phyloP scores from a whole-genome alignment of 331 rosid genomes.

The Quercus tomentella region DNA sequence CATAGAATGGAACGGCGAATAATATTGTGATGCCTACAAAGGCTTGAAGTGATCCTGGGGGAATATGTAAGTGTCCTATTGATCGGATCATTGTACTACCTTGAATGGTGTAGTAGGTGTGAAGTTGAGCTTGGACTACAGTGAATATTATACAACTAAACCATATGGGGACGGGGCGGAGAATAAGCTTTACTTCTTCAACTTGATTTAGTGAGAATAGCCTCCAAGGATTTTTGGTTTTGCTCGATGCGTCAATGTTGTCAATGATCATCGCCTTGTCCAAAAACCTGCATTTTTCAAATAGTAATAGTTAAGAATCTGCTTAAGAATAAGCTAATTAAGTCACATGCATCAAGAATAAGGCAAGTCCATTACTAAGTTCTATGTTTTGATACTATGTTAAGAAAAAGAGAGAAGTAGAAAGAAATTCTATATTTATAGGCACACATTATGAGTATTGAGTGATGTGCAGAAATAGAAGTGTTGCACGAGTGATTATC shows the following conservation, averaged over 20 bases:
- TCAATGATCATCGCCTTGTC: conserved; percentile 32
- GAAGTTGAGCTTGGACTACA: conserved; percentile 9
- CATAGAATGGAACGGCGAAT: conserved; percentile 31
- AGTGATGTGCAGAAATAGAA: too few relatives aligned
- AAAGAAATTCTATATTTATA: neutral
- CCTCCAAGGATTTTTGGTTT: conserved; percentile 33
- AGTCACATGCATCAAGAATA: too few relatives aligned
- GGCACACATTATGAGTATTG: too few relatives aligned
- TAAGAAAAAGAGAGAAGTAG: neutral
- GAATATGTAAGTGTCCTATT: conserved; percentile 30
- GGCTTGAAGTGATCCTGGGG: conserved; percentile 46
- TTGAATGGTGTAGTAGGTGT: conserved; percentile 27
- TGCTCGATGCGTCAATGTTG: conserved; percentile 13
- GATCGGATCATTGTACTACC: conserved; percentile 24
- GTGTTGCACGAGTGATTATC: too few relatives aligned
- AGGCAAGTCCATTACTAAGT: too few relatives aligned
- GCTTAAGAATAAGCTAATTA: too few relatives aligned
- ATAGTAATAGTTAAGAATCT: neutral
- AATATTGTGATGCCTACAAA: conserved; percentile 33
- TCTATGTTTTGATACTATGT: neutral
- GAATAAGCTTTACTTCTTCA: conserved; percentile 29
- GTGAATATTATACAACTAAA: conserved; percentile 15
- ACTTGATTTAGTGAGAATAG: conserved; percentile 30
- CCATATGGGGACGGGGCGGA: conserved; percentile 30
- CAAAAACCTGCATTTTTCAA: conserved; percentile 12